Evolutionary conservation across 2,329 filamentous ascomycete genomes (phyloP).

Genomic region (Malbranchea zuffiana): DNA sequence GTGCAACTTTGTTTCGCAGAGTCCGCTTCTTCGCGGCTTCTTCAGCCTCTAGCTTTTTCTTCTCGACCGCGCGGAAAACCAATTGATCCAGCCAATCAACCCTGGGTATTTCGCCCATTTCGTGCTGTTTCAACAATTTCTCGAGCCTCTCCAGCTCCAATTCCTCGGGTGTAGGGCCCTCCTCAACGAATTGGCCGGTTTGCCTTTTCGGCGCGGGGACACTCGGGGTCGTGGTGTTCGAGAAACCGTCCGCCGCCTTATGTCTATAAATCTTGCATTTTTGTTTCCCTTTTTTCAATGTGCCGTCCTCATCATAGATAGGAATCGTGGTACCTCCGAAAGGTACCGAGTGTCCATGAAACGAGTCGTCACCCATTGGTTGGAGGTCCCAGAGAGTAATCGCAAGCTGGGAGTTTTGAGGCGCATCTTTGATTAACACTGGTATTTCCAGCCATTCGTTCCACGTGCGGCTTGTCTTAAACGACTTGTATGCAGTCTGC

Average conservation of each 20-base stretch:
- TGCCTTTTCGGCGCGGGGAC: conserved; percentile 46
- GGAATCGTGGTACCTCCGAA: conserved; percentile 89
- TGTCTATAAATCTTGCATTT: conserved; percentile 80
- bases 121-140: conserved; percentile 87
- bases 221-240: conserved; percentile 67
- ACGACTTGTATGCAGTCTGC: conserved; percentile 86
- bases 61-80: conserved; percentile 83
- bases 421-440: conserved; percentile 70
- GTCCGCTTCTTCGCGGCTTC: conserved; percentile 51
- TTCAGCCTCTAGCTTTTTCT: conserved; percentile 55
- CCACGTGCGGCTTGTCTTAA: conserved; percentile 65
- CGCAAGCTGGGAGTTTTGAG: conserved; percentile 70
- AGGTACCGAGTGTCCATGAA: conserved; percentile 67
- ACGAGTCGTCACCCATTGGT: conserved; percentile 59
- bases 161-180: conserved; percentile 54
- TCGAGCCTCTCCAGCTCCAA: conserved; percentile 85
- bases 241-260: conserved; percentile 73
- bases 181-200: conserved; percentile 37
- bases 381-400: conserved; percentile 95
- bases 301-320: conserved; percentile 87
- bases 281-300: conserved; percentile 80
- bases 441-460: conserved; percentile 93
- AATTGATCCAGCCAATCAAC: conserved; percentile 94
- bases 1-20: conserved; percentile 26
- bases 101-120: conserved; percentile 89